phyloP scores from a whole-genome alignment of 2,329 filamentous ascomycete genomes.

The Penicillium sp. region DNA sequence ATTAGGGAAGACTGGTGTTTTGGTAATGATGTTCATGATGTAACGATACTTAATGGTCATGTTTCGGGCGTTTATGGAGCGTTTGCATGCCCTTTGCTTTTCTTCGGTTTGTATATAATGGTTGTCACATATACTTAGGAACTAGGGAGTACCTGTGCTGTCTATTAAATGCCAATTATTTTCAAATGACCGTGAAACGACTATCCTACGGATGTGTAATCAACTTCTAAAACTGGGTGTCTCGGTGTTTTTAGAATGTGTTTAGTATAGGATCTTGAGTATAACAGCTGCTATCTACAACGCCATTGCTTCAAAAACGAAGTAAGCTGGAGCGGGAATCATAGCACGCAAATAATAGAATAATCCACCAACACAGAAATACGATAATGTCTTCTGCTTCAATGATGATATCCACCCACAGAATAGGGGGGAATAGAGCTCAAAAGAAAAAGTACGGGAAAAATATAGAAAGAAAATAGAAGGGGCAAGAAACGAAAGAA shows the following conservation, averaged over 20 bases:
- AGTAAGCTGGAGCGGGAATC: slow-evolving; percentile 7
- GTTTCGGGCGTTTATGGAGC: neutral
- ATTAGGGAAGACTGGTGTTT: neutral
- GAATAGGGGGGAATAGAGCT: neutral
- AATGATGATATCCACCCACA: neutral
- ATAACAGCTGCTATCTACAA: slow-evolving; percentile 11
- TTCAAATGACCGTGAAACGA: neutral
- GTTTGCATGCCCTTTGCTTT: neutral
- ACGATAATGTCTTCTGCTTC: neutral
- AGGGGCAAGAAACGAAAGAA: neutral
- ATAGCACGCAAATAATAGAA: slow-evolving; percentile 7
- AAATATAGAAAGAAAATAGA: neutral
- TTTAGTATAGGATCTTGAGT: neutral
- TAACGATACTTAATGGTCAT: slow-evolving; percentile 4
- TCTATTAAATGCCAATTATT: neutral
- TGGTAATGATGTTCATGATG: slow-evolving; percentile 8
- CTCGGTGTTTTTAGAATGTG: neutral
- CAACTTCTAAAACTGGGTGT: neutral
- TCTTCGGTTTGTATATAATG: neutral
- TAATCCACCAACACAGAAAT: slow-evolving; percentile 13
- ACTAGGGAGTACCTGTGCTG: neutral
- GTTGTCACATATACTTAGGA: neutral
- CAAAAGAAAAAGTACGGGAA: neutral
- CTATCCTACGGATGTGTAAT: neutral
- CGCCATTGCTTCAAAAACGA: neutral